phyloP scores from a whole-genome alignment of 805 yeast genomes.

The Saccharomycopsis babjevae region DNA sequence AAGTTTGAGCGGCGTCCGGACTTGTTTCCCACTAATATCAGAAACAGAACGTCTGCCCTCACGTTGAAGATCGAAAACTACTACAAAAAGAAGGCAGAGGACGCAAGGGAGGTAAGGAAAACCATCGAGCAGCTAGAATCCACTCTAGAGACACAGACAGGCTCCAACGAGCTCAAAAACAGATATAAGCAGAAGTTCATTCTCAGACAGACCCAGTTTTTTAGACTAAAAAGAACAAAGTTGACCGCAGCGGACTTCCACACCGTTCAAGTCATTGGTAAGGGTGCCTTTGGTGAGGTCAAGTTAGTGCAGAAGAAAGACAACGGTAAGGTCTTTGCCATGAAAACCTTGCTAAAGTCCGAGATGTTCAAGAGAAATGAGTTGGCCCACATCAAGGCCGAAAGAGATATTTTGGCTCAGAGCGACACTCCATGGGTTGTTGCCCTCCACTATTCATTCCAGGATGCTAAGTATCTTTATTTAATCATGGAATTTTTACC shows the following conservation, averaged over 20 bases:
- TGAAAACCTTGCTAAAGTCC: constrained; percentile 82
- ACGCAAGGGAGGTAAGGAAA: constrained; percentile 93
- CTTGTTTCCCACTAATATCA: constrained; percentile 57
- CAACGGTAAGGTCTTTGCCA: constrained; percentile 85
- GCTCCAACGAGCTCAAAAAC: constrained; percentile 76
- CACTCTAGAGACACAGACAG: constrained; percentile 51
- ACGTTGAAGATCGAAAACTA: constrained; percentile 75
- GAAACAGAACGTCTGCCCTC: constrained; percentile 76
- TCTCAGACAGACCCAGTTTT: constrained; percentile 76
- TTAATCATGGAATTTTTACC: constrained; percentile 62
- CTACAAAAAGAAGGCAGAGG: constrained; percentile 75
- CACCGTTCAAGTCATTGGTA: constrained; percentile 83
- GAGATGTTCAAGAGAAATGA: constrained; percentile 96
- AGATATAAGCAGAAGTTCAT: constrained; percentile 78
- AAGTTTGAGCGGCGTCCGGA: constrained; percentile 80
- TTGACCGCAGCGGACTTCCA: constrained; percentile 73
- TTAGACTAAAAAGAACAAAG: constrained; percentile 77
- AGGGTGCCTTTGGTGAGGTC: constrained; percentile 98
- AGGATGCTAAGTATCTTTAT: constrained; percentile 64
- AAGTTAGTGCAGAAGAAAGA: constrained; percentile 87
- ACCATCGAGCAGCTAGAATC: constrained; percentile 81
- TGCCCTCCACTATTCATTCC: constrained; percentile 71
- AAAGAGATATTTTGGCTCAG: constrained; percentile 89
- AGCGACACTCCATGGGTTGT: constrained; percentile 87
- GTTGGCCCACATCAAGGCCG: constrained; percentile 90